Base-by-base conservation (phyloP, 78 protist species). In the Cavenderia fasciculata region DNA sequence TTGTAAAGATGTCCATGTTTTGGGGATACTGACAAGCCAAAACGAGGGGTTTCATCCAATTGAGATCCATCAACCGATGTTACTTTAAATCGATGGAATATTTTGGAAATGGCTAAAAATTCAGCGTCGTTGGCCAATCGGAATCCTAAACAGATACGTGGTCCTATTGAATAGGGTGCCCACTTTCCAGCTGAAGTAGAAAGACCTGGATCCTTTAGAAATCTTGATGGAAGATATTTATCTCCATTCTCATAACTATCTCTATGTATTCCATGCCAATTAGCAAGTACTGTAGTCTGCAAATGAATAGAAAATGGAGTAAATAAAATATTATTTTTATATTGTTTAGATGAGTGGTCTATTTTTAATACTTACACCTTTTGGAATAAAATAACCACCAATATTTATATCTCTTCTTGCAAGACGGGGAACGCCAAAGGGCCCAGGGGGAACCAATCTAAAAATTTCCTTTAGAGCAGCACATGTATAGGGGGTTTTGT, bases 351-450 rank as follows among this genome's bases (percentile, higher is more conserved):
- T n/a, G n/a, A n/a, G n/a, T n/a, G n/a, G n/a, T n/a, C n/a, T n/a
- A n/a, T n/a, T n/a, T n/a, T n/a, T n/a, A n/a, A 49, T 49, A 49
- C 54, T 49, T 49, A 49, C 54, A 14, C 71, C 89, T 41, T 65
- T 52, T 65, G 90, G 90, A 56, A 82, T 65, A 2, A 68, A 29
- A 29, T 82, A 68, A 21, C 78, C 79, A 18, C 70, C 90, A 43
- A 82, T 68, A 23, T 40, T 52, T 14, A 51, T 33, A 41, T 66
- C 71, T 43, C 16, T 6, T 23, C 73, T 59, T 7, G 73, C 65
- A 16, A 82, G 33, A 25, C 74, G 59, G 3, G n/a, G n/a, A n/a
- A n/a, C n/a, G n/a, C n/a, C n/a, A n/a, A 66, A 46, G n/a, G 77
- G 71, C 2, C 61, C 66, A 34, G 46, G 40, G 12, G 77, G 70